phyloP scores from a whole-genome alignment of 768 basidiomycete genomes.

The Coprinopsis sp. region DNA sequence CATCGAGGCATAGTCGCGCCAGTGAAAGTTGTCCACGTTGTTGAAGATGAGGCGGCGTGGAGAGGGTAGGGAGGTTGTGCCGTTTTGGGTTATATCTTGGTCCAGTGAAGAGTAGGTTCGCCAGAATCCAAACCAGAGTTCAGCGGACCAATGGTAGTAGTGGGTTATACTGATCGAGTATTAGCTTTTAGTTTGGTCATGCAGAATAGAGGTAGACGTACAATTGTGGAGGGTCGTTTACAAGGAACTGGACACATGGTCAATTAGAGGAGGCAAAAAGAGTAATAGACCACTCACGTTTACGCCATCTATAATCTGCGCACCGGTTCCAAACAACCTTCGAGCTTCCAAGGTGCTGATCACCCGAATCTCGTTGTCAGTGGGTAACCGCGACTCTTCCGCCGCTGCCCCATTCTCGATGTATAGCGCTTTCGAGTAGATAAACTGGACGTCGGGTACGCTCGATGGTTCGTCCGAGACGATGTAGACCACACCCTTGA shows the following conservation, averaged over 20 bases:
- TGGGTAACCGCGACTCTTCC: constrained; percentile 59
- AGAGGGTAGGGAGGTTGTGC: constrained; percentile 68
- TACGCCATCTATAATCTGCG: constrained; percentile 71
- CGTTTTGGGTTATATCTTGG: constrained; percentile 55
- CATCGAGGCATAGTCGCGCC: constrained; percentile 91
- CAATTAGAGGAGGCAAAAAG: background rate
- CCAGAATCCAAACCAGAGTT: constrained; percentile 91
- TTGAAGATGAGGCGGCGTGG: constrained; percentile 74
- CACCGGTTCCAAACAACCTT: constrained; percentile 65
- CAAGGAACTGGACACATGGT: constrained; percentile 50
- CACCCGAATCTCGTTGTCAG: constrained; percentile 73
- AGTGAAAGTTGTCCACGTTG: constrained; percentile 67
- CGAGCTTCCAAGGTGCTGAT: constrained; percentile 66
- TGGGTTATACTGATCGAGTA: constrained; percentile 62
- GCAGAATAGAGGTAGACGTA: constrained; percentile 30
- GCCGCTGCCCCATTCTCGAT: constrained; percentile 57
- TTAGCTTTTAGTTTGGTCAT: background rate
- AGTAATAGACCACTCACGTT: constrained; percentile 39
- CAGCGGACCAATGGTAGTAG: constrained; percentile 93
- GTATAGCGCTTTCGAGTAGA: constrained; percentile 64
- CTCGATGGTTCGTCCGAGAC: constrained; percentile 67
- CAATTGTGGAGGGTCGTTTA: constrained; percentile 87
- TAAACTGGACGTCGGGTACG: constrained; percentile 60
- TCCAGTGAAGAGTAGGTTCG: constrained; percentile 84
- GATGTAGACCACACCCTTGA: constrained; percentile 78